phyloP scores from a whole-genome alignment of 73 alveolate genomes.

The Paramecium octaurelia region DNA sequence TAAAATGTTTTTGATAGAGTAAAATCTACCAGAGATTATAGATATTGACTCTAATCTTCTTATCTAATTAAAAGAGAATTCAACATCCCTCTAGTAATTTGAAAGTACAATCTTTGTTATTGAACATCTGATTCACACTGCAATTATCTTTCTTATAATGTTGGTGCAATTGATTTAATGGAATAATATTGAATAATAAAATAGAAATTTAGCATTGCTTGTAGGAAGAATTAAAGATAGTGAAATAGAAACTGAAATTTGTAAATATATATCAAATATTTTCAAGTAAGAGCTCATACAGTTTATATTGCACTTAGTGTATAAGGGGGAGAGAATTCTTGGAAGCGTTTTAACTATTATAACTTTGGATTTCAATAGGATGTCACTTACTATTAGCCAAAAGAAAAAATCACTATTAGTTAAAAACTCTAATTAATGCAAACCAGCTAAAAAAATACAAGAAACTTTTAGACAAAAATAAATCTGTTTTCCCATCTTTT shows the following conservation, averaged over 20 bases:
- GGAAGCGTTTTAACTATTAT: not conserved
- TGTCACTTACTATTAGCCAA: not conserved
- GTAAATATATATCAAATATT: not conserved
- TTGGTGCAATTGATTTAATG: not conserved
- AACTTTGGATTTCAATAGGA: not conserved
- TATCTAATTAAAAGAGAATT: not conserved
- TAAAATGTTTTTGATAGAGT: not conserved
- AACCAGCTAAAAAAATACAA: not conserved
- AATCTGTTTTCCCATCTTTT: not conserved
- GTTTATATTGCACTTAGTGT: not conserved
- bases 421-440: not conserved
- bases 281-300: not conserved
- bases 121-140: not conserved
- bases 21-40: not conserved
- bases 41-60: not conserved
- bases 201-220: not conserved
- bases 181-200: not conserved
- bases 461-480: not conserved
- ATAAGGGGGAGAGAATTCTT: not conserved
- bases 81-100: not conserved
- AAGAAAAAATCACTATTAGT: not conserved
- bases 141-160: not conserved
- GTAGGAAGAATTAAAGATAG: not conserved
- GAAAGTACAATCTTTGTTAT: not conserved
- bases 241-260: not conserved